phyloP scores from a whole-genome alignment of 1,284 basidiomycete genomes.

The Malassezia brasiliensis region DNA sequence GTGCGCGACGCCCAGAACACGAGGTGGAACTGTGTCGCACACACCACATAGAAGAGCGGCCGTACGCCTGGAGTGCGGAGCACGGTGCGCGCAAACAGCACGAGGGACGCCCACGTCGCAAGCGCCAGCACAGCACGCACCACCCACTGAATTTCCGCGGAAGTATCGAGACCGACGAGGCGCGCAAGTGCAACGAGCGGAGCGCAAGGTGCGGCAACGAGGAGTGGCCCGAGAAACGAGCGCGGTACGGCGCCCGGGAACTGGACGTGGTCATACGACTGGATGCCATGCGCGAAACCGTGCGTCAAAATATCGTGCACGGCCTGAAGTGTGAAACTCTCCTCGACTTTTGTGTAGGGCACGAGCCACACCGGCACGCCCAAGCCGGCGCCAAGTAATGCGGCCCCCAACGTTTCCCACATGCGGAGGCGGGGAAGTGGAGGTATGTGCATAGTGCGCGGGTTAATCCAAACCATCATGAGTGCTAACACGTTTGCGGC shows the following conservation, averaged over 20 bases:
- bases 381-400: not conserved
- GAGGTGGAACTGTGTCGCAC: constrained; percentile 75
- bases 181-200: constrained; percentile 44
- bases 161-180: constrained; percentile 52
- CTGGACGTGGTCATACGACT: constrained; percentile 74
- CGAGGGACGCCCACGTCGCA: constrained; percentile 60
- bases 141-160: constrained; percentile 57
- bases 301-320: constrained; percentile 76
- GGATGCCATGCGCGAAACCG: constrained; percentile 51
- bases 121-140: constrained; percentile 67
- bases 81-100: constrained; percentile 52
- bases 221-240: constrained; percentile 64
- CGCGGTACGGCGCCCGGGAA: constrained; percentile 85
- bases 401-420: not conserved
- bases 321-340: constrained; percentile 89
- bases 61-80: not conserved
- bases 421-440: not conserved
- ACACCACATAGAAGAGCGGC: constrained; percentile 55
- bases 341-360: constrained; percentile 93
- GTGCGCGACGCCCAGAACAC: constrained; percentile 88
- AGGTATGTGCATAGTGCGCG: not conserved
- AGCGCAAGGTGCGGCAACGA: constrained; percentile 34
- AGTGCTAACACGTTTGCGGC: not conserved
- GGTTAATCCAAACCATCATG: not conserved
- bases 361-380: constrained; percentile 23